Evolutionary conservation across 257 asterid genomes (phyloP).

Genomic region (Solanum bulbocastanum): DNA sequence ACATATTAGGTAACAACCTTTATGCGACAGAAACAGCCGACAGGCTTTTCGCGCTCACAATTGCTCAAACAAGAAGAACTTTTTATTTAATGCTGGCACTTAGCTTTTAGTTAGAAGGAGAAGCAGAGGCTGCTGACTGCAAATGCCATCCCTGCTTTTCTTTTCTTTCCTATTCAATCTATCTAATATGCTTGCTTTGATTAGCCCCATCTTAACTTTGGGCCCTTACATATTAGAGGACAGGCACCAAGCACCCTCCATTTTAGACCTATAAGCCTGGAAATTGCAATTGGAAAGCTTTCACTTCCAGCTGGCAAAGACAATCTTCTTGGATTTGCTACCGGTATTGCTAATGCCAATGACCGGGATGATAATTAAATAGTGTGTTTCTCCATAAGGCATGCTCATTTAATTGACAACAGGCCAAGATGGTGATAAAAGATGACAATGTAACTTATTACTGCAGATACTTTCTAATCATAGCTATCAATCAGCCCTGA

Average conservation of each 20-base stretch:
- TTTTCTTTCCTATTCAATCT: background rate
- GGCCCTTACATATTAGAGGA: background rate
- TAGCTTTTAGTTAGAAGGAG: background rate
- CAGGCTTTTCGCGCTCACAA: background rate
- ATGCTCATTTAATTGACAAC: background rate
- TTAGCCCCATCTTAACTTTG: background rate
- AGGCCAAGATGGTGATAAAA: background rate
- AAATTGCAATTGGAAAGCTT: background rate
- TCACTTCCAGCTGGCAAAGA: background rate
- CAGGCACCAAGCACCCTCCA: background rate
- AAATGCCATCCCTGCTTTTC: background rate
- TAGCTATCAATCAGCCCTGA: background rate
- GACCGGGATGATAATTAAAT: background rate
- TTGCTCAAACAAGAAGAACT: background rate
- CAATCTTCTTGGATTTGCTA: background rate
- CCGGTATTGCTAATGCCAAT: background rate
- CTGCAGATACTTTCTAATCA: background rate
- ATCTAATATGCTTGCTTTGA: background rate
- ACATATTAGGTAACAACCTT: background rate
- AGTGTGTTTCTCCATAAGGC: background rate
- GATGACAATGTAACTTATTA: background rate
- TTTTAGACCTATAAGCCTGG: background rate
- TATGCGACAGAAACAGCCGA: background rate
- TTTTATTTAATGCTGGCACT: background rate
- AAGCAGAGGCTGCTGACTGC: background rate